These are phyloP conservation scores for Neostapfia colusana DNA, from an alignment of 176 grass and related monocot species.

Conservation along the genomic window DNA sequence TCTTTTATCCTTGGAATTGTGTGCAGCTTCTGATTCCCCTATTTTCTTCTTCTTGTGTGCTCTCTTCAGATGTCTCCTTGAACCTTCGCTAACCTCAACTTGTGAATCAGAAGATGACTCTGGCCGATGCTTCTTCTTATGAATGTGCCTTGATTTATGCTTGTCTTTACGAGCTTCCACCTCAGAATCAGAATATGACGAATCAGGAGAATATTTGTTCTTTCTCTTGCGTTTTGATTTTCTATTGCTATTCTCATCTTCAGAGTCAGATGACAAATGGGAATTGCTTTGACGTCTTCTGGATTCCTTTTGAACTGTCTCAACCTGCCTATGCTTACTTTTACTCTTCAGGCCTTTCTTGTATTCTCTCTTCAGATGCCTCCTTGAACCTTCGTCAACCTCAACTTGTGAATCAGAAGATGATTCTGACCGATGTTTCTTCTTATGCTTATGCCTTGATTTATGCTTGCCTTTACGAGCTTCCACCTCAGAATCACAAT, in stretches of 20 bases:
- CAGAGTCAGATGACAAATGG: slow-evolving; percentile 28
- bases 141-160: slow-evolving; percentile 43
- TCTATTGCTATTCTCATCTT: slow-evolving; percentile 49
- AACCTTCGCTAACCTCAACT: slow-evolving; percentile 37
- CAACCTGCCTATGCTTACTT: slow-evolving; percentile 41
- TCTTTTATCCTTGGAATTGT: slow-evolving; percentile 20
- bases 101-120: slow-evolving; percentile 52
- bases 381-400: slow-evolving; percentile 30
- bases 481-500: slow-evolving; percentile 46
- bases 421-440: slow-evolving; percentile 30
- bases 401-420: slow-evolving; percentile 54
- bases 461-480: slow-evolving; percentile 44
- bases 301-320: slow-evolving; percentile 24
- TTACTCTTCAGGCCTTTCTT: slow-evolving; percentile 64
- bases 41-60: slow-evolving; percentile 49
- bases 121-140: slow-evolving; percentile 41
- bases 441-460: slow-evolving; percentile 50
- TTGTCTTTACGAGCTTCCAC: slow-evolving; percentile 42
- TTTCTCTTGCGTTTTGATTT: slow-evolving; percentile 56
- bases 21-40: slow-evolving; percentile 21
- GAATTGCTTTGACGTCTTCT: slow-evolving; percentile 36
- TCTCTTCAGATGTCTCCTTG: slow-evolving; percentile 28
- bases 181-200: slow-evolving; percentile 49
- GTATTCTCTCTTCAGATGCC: slow-evolving; percentile 36
- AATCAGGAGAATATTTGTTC: slow-evolving; percentile 45